phyloP scores from a whole-genome alignment of 2,329 filamentous ascomycete genomes.

The Ustulina deusta region DNA sequence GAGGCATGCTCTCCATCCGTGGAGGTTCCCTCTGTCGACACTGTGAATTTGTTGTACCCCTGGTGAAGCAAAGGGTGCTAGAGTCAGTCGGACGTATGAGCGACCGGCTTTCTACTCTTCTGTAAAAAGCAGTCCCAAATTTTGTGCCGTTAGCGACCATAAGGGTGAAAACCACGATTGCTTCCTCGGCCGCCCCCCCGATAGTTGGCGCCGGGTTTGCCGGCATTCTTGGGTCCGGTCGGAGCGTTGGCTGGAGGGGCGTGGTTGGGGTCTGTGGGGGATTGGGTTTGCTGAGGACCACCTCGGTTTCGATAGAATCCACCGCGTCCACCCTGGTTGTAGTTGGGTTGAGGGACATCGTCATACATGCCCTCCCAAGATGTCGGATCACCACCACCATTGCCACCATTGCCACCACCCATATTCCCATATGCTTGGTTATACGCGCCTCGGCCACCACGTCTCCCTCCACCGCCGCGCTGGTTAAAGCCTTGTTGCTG shows the following conservation, averaged over 20 bases:
- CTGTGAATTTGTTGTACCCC: slow-evolving; percentile 10
- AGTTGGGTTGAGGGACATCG: slow-evolving; percentile 86
- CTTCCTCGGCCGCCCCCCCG: slow-evolving; percentile 86
- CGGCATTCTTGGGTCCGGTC: slow-evolving; percentile 95
- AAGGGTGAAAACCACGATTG: slow-evolving; percentile 83
- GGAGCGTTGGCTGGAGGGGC: slow-evolving; percentile 84
- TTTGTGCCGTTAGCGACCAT: slow-evolving; percentile 56
- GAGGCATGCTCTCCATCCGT: neutral
- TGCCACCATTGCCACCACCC: slow-evolving; percentile 63
- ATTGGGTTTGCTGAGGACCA: slow-evolving; percentile 54
- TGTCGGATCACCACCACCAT: slow-evolving; percentile 73
- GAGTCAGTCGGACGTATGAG: neutral
- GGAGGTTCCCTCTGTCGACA: neutral
- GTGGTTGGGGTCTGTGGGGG: slow-evolving; percentile 64
- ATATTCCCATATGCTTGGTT: slow-evolving; percentile 54
- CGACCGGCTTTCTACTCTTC: neutral
- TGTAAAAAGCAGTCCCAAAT: neutral
- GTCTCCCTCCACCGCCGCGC: slow-evolving; percentile 48
- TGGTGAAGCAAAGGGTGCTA: neutral
- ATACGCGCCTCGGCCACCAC: slow-evolving; percentile 52
- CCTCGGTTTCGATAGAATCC: slow-evolving; percentile 55
- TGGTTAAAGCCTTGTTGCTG: slow-evolving; percentile 49
- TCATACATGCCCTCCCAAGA: slow-evolving; percentile 99
- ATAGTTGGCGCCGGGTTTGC: slow-evolving; percentile 91
- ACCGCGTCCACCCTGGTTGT: slow-evolving; percentile 61